A percentile compares a stretch with the other conserved stretches of the same genome.
phyloP scores from a whole-genome alignment of 108 stramenopile species.

The Skeletonema potamos region DNA sequence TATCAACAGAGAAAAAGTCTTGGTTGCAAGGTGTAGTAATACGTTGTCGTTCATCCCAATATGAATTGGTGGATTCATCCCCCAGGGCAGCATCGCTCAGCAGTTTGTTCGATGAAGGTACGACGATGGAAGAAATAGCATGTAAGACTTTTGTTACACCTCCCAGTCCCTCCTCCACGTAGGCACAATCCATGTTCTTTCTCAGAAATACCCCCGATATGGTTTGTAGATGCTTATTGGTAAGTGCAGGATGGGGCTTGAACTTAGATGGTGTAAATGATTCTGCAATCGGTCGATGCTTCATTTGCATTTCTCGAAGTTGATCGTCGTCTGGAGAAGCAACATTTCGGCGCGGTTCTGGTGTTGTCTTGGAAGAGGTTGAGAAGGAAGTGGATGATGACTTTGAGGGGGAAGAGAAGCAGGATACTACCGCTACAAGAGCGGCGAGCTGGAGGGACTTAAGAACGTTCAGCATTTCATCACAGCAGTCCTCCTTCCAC shows the following conservation, averaged over 20 bases:
- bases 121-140: neutral
- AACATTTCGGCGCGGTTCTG: neutral
- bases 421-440: neutral
- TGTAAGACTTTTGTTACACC: constrained; percentile 10
- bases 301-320: constrained; percentile 15
- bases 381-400: neutral
- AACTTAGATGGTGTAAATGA: constrained; percentile 47
- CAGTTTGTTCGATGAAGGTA: neutral
- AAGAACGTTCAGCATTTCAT: too few relatives aligned
- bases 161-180: constrained; percentile 20
- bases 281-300: constrained; percentile 28
- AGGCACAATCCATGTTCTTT: constrained; percentile 16
- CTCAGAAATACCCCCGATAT: constrained; percentile 58
- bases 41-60: constrained; percentile 63
- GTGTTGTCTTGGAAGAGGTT: neutral
- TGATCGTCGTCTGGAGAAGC: constrained; percentile 1
- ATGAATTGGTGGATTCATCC: constrained; percentile 9
- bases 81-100: neutral
- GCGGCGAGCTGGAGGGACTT: neutral
- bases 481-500: too few relatives aligned
- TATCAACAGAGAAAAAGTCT: constrained; percentile 80
- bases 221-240: constrained; percentile 69
- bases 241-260: constrained; percentile 41
- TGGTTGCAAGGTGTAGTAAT: constrained; percentile 57
- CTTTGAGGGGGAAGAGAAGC: neutral